A percentile compares a stretch with the other conserved stretches of the same genome.
Evolutionary conservation across 2,329 filamentous ascomycete species (phyloP).

Genomic region (Colletotrichum acutatum): DNA sequence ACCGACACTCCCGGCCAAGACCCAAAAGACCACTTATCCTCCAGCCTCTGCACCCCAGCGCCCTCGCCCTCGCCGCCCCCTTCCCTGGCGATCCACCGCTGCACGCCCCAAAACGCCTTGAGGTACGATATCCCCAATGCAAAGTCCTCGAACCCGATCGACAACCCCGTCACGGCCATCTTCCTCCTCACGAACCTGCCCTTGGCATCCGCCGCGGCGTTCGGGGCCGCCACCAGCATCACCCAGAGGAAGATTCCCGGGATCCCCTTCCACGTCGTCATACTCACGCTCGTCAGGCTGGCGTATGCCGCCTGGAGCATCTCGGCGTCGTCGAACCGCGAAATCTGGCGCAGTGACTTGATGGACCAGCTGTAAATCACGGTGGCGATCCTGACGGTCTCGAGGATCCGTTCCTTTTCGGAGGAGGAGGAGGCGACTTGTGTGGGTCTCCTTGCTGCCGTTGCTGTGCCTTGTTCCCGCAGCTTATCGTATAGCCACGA

Average conservation of each 20-base stretch:
- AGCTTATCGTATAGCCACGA: slow-evolving; percentile 40
- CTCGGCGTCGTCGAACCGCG: slow-evolving; percentile 37
- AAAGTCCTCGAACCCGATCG: slow-evolving; percentile 43
- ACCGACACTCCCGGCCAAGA: slow-evolving; percentile 4
- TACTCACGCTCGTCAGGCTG: slow-evolving; percentile 40
- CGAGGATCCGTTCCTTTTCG: slow-evolving; percentile 37
- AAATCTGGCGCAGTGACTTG: slow-evolving; percentile 39
- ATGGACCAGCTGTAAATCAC: slow-evolving; percentile 43
- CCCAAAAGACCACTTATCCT: slow-evolving; percentile 32
- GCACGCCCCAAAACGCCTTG: slow-evolving; percentile 42
- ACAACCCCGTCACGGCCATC: slow-evolving; percentile 42
- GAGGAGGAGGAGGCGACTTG: neutral
- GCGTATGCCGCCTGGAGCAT: slow-evolving; percentile 39
- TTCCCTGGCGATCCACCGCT: slow-evolving; percentile 41
- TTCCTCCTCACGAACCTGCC: slow-evolving; percentile 44
- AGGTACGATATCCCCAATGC: slow-evolving; percentile 40
- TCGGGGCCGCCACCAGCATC: slow-evolving; percentile 42
- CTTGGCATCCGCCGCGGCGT: slow-evolving; percentile 38
- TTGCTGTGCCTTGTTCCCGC: neutral
- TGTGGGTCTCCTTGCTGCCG: neutral
- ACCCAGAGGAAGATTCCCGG: slow-evolving; percentile 47
- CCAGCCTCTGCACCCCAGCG: slow-evolving; percentile 19
- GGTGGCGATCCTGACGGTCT: slow-evolving; percentile 40
- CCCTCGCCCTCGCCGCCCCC: neutral
- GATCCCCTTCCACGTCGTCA: slow-evolving; percentile 43